Base-by-base conservation (phyloP, 257 asterid genomes). In the Striga asiatica region DNA sequence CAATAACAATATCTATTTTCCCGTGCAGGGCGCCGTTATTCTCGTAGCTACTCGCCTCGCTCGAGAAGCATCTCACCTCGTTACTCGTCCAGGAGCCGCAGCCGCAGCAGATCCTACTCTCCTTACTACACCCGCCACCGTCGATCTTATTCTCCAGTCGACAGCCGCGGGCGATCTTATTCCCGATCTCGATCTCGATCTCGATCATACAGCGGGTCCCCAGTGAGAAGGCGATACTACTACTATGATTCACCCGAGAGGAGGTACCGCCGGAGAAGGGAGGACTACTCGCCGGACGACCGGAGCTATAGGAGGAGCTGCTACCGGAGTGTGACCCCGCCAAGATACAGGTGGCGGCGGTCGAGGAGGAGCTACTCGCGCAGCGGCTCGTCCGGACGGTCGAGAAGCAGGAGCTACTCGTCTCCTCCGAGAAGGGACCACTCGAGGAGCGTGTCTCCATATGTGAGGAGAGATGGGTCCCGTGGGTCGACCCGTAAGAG, bases 181-280 rank as follows among this genome's bases (percentile, higher is more conserved):
- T 83, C 85, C 8, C 64, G 79, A 2, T 76, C 81, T 16, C 74
- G 62, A 0, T 80, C 95, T 22, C 86, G 80, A 18, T 76, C 85
- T 12, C 86, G 80, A 18, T 76, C 85, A 10, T 80, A 71, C 71
- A 78, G 77, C 69, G 66, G 86, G 53, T 78, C 82, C 11, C 81
- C 84, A 12, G 58, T 71, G 2, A 64, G 82, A 17, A 43, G 70
- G 60, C 69, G 65, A 6, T 76, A 79, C 7, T 71, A 70, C 74
- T 75, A 83, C 59, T 28, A 48, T 21, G 64, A n/a, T n/a, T n/a
- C n/a, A n/a, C n/a, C n/a, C n/a, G n/a, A n/a, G n/a, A n/a, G n/a
- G n/a, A n/a, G n/a, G n/a, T n/a, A n/a, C n/a, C n/a, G n/a, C n/a
- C n/a, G n/a, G n/a, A n/a, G n/a, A n/a, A n/a, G n/a, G n/a, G n/a